Evolutionary conservation across 768 basidiomycete genomes (phyloP).

Genomic region (Lactifluus volemus): DNA sequence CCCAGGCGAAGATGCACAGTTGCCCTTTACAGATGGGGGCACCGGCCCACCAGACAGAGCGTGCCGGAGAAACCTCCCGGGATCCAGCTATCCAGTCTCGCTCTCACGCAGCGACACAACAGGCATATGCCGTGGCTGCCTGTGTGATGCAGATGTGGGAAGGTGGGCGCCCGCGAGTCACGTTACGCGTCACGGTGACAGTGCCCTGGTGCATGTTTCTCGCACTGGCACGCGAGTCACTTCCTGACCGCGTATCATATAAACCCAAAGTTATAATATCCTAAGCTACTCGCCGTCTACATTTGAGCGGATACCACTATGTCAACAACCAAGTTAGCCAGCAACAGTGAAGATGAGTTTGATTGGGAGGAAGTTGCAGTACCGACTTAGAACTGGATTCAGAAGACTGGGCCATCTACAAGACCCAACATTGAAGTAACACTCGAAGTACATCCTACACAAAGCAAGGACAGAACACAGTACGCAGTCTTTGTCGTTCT

Average conservation of each 20-base stretch:
- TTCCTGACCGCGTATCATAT: neutral
- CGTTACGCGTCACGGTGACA: neutral
- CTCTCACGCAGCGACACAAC: too few relatives aligned
- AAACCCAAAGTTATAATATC: neutral
- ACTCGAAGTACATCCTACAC: slow-evolving; percentile 39
- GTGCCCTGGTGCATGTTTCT: neutral
- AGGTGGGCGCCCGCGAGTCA: too few relatives aligned
- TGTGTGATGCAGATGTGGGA: too few relatives aligned
- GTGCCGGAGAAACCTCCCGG: too few relatives aligned
- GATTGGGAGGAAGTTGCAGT: slow-evolving; percentile 20
- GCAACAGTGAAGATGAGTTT: slow-evolving; percentile 15
- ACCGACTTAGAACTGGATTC: neutral
- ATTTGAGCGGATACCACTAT: slow-evolving; percentile 8
- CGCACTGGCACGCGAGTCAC: neutral
- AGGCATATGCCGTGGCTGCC: too few relatives aligned
- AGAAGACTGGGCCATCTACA: slow-evolving; percentile 20
- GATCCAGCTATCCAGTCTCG: too few relatives aligned
- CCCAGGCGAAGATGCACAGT: too few relatives aligned
- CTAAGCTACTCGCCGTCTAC: neutral
- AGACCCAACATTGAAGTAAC: slow-evolving; percentile 62
- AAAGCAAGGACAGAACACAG: slow-evolving; percentile 35
- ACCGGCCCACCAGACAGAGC: too few relatives aligned
- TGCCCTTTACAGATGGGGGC: too few relatives aligned
- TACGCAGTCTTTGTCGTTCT: slow-evolving; percentile 27
- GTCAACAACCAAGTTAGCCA: neutral